Conservation (phyloP, 129 eudicot species). For the Saposhnikovia divaricata region DNA sequence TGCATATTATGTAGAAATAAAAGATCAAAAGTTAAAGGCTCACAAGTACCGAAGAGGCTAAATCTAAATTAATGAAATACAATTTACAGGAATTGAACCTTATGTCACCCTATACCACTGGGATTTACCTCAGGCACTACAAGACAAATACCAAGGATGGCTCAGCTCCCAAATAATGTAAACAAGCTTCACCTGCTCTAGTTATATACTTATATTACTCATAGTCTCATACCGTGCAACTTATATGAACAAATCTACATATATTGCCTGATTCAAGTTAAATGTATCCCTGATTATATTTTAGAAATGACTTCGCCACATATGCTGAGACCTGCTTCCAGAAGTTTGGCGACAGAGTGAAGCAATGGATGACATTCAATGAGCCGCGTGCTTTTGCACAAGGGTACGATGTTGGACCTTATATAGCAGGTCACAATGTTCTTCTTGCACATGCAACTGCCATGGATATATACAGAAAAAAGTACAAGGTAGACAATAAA, state of each 20-base stretch:
- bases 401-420: conserved; percentile 39
- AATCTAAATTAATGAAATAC: neutral
- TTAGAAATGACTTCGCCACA: conserved; percentile 45
- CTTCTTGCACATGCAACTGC: conserved; percentile 79
- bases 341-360: conserved; percentile 81
- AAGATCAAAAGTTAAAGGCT: neutral
- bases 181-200: neutral
- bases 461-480: conserved; percentile 44
- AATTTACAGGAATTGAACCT: conserved; percentile 68
- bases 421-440: conserved; percentile 46
- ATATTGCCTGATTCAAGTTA: neutral
- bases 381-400: conserved; percentile 70
- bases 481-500: conserved; percentile 49
- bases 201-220: neutral
- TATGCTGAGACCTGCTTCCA: conserved; percentile 39
- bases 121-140: conserved; percentile 85
- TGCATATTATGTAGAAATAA: neutral
- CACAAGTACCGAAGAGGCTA: neutral
- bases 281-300: neutral
- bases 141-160: conserved; percentile 77
- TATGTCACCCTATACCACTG: conserved; percentile 83
- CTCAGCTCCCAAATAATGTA: conserved; percentile 55
- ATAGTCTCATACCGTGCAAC: neutral
- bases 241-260: neutral
- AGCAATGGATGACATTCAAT: conserved; percentile 88